These are phyloP conservation scores for Lachnellula willkommii DNA, from an alignment of 2,329 filamentous ascomycete species.

Conservation along the genomic window DNA sequence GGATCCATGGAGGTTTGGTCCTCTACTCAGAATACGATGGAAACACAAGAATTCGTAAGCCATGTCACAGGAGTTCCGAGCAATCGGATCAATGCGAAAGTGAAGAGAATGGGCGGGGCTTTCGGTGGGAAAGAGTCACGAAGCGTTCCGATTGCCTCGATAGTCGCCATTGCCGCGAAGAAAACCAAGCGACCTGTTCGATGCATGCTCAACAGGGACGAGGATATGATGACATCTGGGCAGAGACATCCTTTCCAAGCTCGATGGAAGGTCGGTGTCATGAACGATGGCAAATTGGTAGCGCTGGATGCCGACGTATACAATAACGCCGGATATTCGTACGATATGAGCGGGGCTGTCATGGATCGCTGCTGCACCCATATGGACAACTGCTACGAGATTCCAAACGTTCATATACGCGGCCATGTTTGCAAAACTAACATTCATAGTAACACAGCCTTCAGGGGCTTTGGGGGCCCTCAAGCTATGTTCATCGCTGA, in stretches of 20 bases:
- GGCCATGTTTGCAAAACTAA: slow-evolving; percentile 91
- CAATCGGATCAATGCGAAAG: slow-evolving; percentile 82
- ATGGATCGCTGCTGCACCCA: slow-evolving; percentile 82
- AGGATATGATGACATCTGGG: slow-evolving; percentile 88
- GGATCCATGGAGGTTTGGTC: slow-evolving; percentile 93
- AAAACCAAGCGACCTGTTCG: slow-evolving; percentile 78
- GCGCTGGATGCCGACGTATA: slow-evolving; percentile 90
- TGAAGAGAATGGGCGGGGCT: slow-evolving; percentile 88
- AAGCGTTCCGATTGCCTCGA: slow-evolving; percentile 65
- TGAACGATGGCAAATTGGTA: slow-evolving; percentile 85
- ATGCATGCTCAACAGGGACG: slow-evolving; percentile 94
- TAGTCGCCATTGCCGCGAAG: slow-evolving; percentile 79
- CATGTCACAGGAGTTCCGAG: slow-evolving; percentile 75
- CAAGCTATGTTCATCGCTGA: slow-evolving; percentile 95
- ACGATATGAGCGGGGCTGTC: slow-evolving; percentile 68
- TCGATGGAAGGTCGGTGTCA: slow-evolving; percentile 91
- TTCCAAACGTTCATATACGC: slow-evolving; percentile 82
- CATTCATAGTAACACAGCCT: slow-evolving; percentile 95
- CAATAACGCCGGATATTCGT: slow-evolving; percentile 82
- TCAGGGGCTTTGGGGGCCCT: slow-evolving; percentile 92
- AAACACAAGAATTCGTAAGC: slow-evolving; percentile 81
- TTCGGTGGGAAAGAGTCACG: slow-evolving; percentile 95
- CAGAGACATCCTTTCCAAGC: slow-evolving; percentile 90
- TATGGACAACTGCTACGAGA: slow-evolving; percentile 81
- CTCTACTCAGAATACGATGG: slow-evolving; percentile 88